Evolutionary conservation across 768 basidiomycete genomes (phyloP).

Genomic region (Pleurotus eryngii): DNA sequence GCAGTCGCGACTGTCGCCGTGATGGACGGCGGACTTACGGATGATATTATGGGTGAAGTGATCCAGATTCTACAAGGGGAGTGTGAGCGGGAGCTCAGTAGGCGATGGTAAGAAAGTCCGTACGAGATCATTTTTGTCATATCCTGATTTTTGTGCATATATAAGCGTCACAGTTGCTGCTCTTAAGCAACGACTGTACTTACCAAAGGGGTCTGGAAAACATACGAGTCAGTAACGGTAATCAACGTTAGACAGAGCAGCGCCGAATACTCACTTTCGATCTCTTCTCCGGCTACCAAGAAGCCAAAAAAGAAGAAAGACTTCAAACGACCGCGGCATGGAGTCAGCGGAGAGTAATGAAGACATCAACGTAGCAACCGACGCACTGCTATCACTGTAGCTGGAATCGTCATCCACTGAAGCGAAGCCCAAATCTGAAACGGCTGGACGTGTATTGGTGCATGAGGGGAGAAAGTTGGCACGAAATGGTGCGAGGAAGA

Average conservation of each 20-base stretch:
- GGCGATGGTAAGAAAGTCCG: conserved; percentile 14
- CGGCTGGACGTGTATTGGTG: conserved; percentile 39
- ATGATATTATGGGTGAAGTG: conserved; percentile 72
- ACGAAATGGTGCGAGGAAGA: neutral
- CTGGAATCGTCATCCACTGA: conserved; percentile 64
- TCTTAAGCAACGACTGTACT: neutral
- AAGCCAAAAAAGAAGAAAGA: conserved; percentile 74
- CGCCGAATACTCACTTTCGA: conserved; percentile 52
- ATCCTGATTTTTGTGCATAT: conserved; percentile 33
- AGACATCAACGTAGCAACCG: neutral
- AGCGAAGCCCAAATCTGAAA: conserved; percentile 58
- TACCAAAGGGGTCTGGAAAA: conserved; percentile 39
- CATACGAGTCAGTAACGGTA: neutral
- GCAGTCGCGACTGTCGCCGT: neutral
- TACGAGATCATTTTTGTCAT: conserved; percentile 73
- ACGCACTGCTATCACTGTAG: conserved; percentile 48
- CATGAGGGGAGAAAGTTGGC: neutral
- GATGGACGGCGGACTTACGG: conserved; percentile 33
- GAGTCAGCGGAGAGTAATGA: neutral
- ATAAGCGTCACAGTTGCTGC: neutral
- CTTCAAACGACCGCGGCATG: conserved; percentile 22
- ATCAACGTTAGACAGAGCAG: neutral
- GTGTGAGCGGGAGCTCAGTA: neutral
- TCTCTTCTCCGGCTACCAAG: conserved; percentile 71
- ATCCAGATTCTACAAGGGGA: conserved; percentile 51